Evolutionary conservation across 257 asterid genomes (phyloP).

Genomic region (Paraleonurus japonicus): DNA sequence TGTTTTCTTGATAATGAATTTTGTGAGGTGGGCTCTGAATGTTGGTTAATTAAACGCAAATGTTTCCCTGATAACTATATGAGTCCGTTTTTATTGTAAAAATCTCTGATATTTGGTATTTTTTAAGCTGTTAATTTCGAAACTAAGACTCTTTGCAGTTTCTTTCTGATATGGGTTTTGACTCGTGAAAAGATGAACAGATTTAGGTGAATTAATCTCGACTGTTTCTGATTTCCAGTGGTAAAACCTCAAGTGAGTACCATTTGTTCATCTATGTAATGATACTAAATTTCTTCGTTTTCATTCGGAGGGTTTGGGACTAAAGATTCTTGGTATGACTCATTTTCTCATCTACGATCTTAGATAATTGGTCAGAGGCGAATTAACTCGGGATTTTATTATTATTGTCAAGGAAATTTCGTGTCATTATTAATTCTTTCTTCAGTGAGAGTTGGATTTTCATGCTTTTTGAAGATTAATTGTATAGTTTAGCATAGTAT

Average conservation of each 20-base stretch:
- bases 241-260: background rate
- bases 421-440: background rate
- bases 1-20: constrained; percentile 20
- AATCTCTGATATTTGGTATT: too few relatives aligned
- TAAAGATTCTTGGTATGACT: background rate
- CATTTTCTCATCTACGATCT: background rate
- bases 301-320: background rate
- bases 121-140: too few relatives aligned
- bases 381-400: background rate
- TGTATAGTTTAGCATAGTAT: background rate
- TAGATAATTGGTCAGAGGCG: constrained; percentile 2
- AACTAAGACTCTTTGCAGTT: constrained; percentile 8
- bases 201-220: constrained; percentile 10
- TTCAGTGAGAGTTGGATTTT: background rate
- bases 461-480: background rate
- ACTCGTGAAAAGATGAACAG: constrained; percentile 6
- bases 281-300: background rate
- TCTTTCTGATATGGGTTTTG: constrained; percentile 23
- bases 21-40: constrained; percentile 15
- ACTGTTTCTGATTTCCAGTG: constrained; percentile 4
- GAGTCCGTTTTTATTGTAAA: constrained; percentile 21
- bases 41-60: background rate
- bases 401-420: background rate
- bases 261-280: background rate
- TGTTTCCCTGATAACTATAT: constrained; percentile 21